These are phyloP conservation scores for Deinandra increscens DNA, from an alignment of 129 eudicot genomes.

Conservation along the genomic window DNA sequence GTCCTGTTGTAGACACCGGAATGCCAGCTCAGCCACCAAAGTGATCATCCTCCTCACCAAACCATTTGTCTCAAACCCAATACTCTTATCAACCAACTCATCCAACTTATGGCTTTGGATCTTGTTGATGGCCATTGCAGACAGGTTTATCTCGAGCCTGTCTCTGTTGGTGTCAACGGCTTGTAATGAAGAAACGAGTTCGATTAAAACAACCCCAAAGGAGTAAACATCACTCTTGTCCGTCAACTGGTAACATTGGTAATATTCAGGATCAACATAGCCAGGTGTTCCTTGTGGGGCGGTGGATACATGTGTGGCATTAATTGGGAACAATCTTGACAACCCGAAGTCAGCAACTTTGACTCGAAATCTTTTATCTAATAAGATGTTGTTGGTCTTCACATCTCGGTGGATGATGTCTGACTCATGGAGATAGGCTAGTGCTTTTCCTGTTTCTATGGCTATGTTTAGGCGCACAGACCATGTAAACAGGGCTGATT, in stretches of 20 bases:
- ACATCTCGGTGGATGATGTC: conserved; percentile 91
- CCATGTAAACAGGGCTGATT: conserved; percentile 63
- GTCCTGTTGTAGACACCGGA: conserved; percentile 77
- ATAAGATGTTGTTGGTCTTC: conserved; percentile 69
- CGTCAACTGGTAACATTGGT: conserved; percentile 72
- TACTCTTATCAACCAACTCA: conserved; percentile 65
- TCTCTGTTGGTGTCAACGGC: conserved; percentile 84
- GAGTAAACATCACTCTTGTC: conserved; percentile 92
- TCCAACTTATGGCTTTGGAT: conserved; percentile 55
- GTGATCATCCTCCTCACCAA: conserved; percentile 60
- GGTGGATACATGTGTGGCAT: conserved; percentile 86
- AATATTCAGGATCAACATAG: conserved; percentile 92
- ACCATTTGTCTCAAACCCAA: conserved; percentile 48
- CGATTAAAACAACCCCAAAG: conserved; percentile 84
- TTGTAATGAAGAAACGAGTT: conserved; percentile 75
- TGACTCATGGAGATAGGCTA: conserved; percentile 69
- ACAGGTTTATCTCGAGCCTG: conserved; percentile 67
- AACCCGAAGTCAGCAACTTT: conserved; percentile 97
- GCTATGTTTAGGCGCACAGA: conserved; percentile 66
- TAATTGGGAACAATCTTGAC: conserved; percentile 76
- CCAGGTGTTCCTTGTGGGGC: conserved; percentile 99
- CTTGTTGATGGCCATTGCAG: conserved; percentile 72
- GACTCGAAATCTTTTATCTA: conserved; percentile 68
- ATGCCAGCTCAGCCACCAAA: conserved; percentile 74
- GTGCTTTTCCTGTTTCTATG: conserved; percentile 80